These are phyloP conservation scores for Pseudozyma flocculosa DNA, from an alignment of 1,284 basidiomycete species.

Conservation along the genomic window DNA sequence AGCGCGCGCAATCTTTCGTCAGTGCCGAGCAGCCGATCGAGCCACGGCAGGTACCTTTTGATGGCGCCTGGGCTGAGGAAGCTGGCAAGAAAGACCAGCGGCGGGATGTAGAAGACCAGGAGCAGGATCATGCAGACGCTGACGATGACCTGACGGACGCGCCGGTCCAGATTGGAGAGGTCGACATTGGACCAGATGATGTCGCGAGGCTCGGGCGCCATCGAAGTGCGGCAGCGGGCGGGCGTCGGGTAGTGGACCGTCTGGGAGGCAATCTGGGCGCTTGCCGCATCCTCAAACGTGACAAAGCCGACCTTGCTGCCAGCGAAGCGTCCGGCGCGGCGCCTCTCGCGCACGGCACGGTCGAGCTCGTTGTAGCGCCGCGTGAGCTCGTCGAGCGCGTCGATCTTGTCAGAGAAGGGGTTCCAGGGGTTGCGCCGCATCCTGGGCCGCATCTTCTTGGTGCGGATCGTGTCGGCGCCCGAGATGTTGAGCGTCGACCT, in stretches of 20 bases:
- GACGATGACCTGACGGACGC: conserved; percentile 49
- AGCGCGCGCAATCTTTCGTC: conserved; percentile 79
- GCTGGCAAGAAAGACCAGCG: conserved; percentile 68
- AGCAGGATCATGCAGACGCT: conserved; percentile 68
- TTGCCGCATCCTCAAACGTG: conserved; percentile 93
- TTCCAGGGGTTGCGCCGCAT: conserved; percentile 40
- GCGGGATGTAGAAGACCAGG: conserved; percentile 60
- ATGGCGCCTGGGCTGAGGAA: conserved; percentile 89
- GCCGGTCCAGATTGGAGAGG: conserved; percentile 61
- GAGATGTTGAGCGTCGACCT: conserved; percentile 8
- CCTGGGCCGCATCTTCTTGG: conserved; percentile 25
- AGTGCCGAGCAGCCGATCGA: conserved; percentile 72
- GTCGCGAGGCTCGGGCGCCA: conserved; percentile 90
- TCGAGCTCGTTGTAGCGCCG: conserved; percentile 44
- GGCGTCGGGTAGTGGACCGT: conserved; percentile 67
- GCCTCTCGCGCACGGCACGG: conserved; percentile 26
- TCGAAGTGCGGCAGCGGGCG: conserved; percentile 36
- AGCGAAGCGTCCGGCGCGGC: conserved; percentile 41
- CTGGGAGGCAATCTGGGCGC: conserved; percentile 88
- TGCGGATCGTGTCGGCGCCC: conserved; percentile 29
- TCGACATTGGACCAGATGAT: conserved; percentile 90
- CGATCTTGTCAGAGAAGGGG: conserved; percentile 41
- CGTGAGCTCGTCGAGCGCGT: conserved; percentile 46
- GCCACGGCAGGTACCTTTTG: conserved; percentile 81
- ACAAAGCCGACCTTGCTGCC: conserved; percentile 82